These are phyloP conservation scores for Zygotorulaspora chibaensis DNA, from an alignment of 805 yeast genomes.

Conservation along the genomic window DNA sequence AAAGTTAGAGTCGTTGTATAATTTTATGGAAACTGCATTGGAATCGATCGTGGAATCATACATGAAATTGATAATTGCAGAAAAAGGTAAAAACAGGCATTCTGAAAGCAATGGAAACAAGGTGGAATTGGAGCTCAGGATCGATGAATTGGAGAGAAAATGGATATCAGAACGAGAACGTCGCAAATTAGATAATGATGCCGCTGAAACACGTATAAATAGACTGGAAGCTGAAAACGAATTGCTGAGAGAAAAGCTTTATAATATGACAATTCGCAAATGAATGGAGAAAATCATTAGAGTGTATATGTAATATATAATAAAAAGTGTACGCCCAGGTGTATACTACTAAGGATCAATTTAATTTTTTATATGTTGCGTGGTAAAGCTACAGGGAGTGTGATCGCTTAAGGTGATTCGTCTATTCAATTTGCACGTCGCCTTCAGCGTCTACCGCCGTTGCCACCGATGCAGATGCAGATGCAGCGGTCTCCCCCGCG, in stretches of 20 bases:
- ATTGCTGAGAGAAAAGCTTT: constrained; percentile 33
- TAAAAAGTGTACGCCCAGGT: too few species aligned
- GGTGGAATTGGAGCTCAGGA: constrained; percentile 45
- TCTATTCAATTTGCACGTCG: constrained; percentile 21
- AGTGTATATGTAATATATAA: constrained; percentile 4
- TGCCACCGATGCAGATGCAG: constrained; percentile 1
- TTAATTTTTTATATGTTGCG: neutral
- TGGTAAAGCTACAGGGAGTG: neutral
- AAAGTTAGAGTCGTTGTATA: constrained; percentile 42
- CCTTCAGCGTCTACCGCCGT: constrained; percentile 20
- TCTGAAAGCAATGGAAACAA: constrained; percentile 12
- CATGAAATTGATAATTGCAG: constrained; percentile 31
- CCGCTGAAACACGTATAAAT: constrained; percentile 47
- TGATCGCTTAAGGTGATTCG: neutral
- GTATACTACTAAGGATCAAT: neutral
- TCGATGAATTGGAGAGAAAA: constrained; percentile 57
- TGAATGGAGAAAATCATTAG: constrained; percentile 4
- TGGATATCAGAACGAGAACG: constrained; percentile 73
- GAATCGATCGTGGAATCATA: constrained; percentile 57
- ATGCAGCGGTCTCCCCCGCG: constrained; percentile 16
- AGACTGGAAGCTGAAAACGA: constrained; percentile 56
- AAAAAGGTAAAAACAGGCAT: constrained; percentile 11
- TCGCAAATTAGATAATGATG: constrained; percentile 54
- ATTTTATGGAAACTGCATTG: constrained; percentile 57
- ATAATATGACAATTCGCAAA: constrained; percentile 10